Evolutionary conservation across 176 grass and related monocot genomes (phyloP).

Genomic region (Zizania latifolia): DNA sequence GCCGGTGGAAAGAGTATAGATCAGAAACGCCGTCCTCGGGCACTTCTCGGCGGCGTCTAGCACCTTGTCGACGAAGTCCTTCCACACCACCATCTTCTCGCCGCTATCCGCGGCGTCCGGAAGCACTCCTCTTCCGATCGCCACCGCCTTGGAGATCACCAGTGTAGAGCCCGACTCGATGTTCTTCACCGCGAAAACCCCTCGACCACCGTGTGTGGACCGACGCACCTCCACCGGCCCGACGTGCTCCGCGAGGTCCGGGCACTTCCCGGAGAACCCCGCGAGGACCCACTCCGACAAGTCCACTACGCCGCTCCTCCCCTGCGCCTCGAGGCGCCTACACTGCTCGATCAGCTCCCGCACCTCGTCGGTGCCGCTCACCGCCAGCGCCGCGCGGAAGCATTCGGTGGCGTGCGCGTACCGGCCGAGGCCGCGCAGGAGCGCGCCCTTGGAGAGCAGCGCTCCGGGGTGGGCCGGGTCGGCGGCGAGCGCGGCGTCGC

Average conservation of each 20-base stretch:
- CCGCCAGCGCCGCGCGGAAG: constrained; percentile 40
- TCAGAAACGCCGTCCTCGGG: constrained; percentile 40
- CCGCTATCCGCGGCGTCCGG: constrained; percentile 29
- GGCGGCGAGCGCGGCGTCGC: constrained; percentile 40
- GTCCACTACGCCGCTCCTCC: constrained; percentile 58
- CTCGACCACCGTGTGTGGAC: constrained; percentile 37
- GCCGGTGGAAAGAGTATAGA: constrained; percentile 55
- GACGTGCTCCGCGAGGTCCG: constrained; percentile 60
- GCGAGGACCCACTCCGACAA: constrained; percentile 63
- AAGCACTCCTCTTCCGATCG: constrained; percentile 59
- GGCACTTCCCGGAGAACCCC: constrained; percentile 47
- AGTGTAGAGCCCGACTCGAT: constrained; percentile 53
- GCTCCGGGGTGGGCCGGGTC: constrained; percentile 45
- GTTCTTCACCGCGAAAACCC: constrained; percentile 55
- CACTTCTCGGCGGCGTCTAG: constrained; percentile 58
- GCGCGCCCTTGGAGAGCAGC: constrained; percentile 62
- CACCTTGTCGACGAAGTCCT: constrained; percentile 73
- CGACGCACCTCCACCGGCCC: constrained; percentile 61
- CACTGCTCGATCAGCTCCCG: constrained; percentile 45
- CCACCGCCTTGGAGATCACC: constrained; percentile 61
- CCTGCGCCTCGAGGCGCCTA: constrained; percentile 52
- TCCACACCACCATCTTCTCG: constrained; percentile 88
- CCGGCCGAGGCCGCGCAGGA: constrained; percentile 51
- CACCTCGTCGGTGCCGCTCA: constrained; percentile 19
- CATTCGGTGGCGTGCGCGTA: constrained; percentile 52